Evolutionary conservation across 2,329 filamentous ascomycete species (phyloP), one percentile per base, ranked within the genome.

Genomic region (Drechslerella coelobrocha): DNA sequence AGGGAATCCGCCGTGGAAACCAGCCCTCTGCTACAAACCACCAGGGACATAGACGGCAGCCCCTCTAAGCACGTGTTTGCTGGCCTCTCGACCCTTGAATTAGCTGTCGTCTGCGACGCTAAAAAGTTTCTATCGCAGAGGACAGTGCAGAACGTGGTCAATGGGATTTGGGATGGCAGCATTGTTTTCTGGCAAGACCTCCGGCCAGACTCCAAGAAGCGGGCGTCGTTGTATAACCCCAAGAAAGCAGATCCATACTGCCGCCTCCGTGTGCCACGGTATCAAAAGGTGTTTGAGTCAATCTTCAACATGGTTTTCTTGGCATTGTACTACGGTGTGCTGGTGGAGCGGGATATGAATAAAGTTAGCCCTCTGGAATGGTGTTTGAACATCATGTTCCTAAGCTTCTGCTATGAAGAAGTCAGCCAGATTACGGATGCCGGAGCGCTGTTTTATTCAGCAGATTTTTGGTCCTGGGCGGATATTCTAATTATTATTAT

Each of bases 171-270:
- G 91, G 86, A 88, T 73, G 91, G 91, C 48, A 88, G 92, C 73
- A 91, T 96, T 69, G 85, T 92, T 37, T 94, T 95, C 78, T 96
- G 91, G 91, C 88, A 92, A 69, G 85, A 83, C 4, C 81, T 96
- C n/a, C 88, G 85, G 7, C 84, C 90, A 7, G 82, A 89, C 75
- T 86, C 90, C 0, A 84, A 83, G 63, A 96, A 95, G 79, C 86
- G 86, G 75, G 88, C 91, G 1, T 87, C 88, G 21, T 86, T 90
- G 73, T 95, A 94, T 79, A 90, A 90, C 77, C 81, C 81, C 23
- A 82, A 80, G 72, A 85, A 83, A 12, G 83, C 87, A 26, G 89
- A 93, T 76, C 88, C 88, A 1, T 92, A 89, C 78, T 90, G 88
- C 50, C 85, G 91, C 23, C 80, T 91, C 23, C 82, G 91, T 17